Evolutionary conservation across 148 eudicot genomes (phyloP).

Genomic region (Chenopodium suecicum): DNA sequence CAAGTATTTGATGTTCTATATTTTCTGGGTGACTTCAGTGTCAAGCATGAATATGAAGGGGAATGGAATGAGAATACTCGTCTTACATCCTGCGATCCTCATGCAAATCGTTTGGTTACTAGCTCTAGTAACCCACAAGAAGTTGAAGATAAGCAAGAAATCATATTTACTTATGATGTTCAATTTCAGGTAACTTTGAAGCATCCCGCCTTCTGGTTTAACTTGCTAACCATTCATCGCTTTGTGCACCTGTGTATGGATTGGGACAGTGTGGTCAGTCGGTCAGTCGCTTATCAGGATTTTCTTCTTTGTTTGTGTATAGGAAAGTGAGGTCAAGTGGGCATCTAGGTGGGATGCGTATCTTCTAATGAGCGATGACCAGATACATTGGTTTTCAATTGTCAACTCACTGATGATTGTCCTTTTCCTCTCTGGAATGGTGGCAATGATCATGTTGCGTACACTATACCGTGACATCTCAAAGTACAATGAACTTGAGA

Average conservation of each 20-base stretch:
- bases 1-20: slow-evolving; percentile 3
- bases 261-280: neutral
- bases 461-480: slow-evolving; percentile 52
- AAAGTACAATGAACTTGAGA: slow-evolving; percentile 49
- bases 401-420: slow-evolving; percentile 53
- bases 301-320: slow-evolving; percentile 14
- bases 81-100: slow-evolving; percentile 46
- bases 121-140: slow-evolving; percentile 50
- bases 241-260: neutral
- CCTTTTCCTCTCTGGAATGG: slow-evolving; percentile 53
- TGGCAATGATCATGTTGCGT: slow-evolving; percentile 55
- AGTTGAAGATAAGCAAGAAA: slow-evolving; percentile 52
- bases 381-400: slow-evolving; percentile 52
- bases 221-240: neutral
- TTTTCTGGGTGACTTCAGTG: slow-evolving; percentile 27
- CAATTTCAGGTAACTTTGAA: slow-evolving; percentile 37
- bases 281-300: slow-evolving; percentile 6
- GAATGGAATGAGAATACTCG: slow-evolving; percentile 45
- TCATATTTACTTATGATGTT: slow-evolving; percentile 48
- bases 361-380: slow-evolving; percentile 52
- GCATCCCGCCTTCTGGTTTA: neutral
- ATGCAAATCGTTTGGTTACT: slow-evolving; percentile 45
- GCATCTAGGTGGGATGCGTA: slow-evolving; percentile 55
- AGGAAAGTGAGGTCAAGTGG: slow-evolving; percentile 58
- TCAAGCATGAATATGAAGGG: slow-evolving; percentile 53